Base-by-base conservation (phyloP, 1,284 basidiomycete species). In the Moesziomyces parantarcticus region DNA sequence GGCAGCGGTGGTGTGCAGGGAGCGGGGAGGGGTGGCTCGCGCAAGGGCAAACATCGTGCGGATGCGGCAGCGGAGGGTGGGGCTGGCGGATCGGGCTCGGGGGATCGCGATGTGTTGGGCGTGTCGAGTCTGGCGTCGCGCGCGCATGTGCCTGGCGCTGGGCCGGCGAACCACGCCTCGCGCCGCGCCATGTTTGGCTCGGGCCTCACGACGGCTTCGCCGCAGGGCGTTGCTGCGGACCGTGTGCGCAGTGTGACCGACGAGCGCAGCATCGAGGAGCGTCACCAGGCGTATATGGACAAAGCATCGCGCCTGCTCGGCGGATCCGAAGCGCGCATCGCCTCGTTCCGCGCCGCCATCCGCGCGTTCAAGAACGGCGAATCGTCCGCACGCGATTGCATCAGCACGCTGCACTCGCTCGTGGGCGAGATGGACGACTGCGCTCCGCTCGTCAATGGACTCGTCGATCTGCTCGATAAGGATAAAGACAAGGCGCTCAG, bases 361-460 rank as follows among this genome's bases (percentile, higher is more conserved):
- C 89, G 92, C 14, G 89, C 91, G 26, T 98, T 91, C 85, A 88
- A 89, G 43, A 86, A 88, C 7, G 90, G 89, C 53, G 95, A 99
- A 83, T 90, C 90, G 16, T 89, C 88, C 22, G 92, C 93, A 0
- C 87, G 90, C 13, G 94, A 97, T 84, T 87, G 97, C 76, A 89
- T 97, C 48, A 91, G 91, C 43, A 96, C 92, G 0, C 87, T 96
- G 13, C 94, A 90, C 89, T 92, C 90, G 76, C 88, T 97, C 20
- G 86, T 97, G 16, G 92, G 95, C 71, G 76, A 78, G 23, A 58
- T 74, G 47, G 63, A 73, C 36, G 63, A 66, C 13, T 59, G 67
- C n/a, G 64, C 71, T 0, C 89, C 90, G 56, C 88, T 97, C 39
- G 87, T 96, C 44, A 91, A 91, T 61, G 87, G 89, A 7, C 87